Evolutionary conservation across 2,329 filamentous ascomycete species (phyloP), one percentile per base, ranked within the genome.

Genomic region (Delphinella strobiligena): DNA sequence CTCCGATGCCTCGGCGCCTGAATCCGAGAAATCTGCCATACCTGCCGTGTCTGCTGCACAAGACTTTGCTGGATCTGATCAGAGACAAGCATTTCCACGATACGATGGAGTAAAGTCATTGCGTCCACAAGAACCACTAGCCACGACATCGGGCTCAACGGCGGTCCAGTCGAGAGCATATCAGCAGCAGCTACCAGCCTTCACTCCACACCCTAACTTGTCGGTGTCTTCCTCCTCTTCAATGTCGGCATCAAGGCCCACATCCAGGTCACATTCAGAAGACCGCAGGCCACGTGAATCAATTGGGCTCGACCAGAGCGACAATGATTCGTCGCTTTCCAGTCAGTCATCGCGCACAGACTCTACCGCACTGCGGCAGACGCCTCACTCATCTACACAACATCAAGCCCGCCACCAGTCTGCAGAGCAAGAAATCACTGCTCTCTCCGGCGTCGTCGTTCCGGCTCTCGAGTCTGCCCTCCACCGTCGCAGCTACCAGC

Each of bases 401-500:
- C 76, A 1, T 54, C 69, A 2, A 18, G 8, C 75, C 74, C 45
- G 61, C 73, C 17, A 74, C 74, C 10, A 34, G n/a, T n/a, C n/a
- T 5, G 37, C 41, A 37, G 50, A 52, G 7, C 47, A 51, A 32
- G 82, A 93, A 42, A 72, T 93, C 16, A 91, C 93, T 38, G 87
- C 88, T 2, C 71, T 95, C 1, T 85, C 82, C 54, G 85, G 89
- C 49, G 89, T 98, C 37, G 85, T 98, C 29, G 79, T 96, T 46
- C 91, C 91, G 1, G 89, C 91, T 2, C 72, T 98, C 2, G 87
- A 94, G 60, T 83, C 91, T 49, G 87, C 91, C 5, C 75, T 96
- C 15, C 85, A 87, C 57, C 75, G 91, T 37, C 81, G 91, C 38
- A 65, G 66, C 18, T 72, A 74, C 49, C 68, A 72, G 39, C 61